These are phyloP conservation scores for Esteya vermicola DNA, from an alignment of 2,329 filamentous ascomycete species.

Conservation along the genomic window DNA sequence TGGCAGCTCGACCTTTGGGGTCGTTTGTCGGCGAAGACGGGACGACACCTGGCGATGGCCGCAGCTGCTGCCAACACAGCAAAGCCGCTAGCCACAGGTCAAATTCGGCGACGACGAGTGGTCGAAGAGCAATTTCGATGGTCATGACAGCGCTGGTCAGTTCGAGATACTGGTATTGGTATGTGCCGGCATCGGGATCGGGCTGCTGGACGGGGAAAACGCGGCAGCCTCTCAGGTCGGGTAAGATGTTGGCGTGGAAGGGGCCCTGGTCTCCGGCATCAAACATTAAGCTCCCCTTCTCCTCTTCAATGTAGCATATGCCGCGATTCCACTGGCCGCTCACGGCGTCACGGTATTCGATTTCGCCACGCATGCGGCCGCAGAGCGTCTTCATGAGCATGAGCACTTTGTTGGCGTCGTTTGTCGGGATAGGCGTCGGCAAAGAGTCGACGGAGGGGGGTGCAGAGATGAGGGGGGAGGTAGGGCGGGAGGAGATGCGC, in stretches of 20 bases:
- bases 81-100: slow-evolving; percentile 71
- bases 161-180: slow-evolving; percentile 39
- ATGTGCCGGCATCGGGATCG: too few species aligned
- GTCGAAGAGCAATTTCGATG: slow-evolving; percentile 50
- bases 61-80: slow-evolving; percentile 67
- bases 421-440: slow-evolving; percentile 43
- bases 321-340: slow-evolving; percentile 52
- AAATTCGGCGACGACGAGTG: slow-evolving; percentile 49
- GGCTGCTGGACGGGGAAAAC: slow-evolving; percentile 41
- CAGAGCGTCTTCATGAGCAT: slow-evolving; percentile 64
- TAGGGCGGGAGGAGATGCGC: slow-evolving; percentile 39
- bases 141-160: slow-evolving; percentile 38
- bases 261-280: slow-evolving; percentile 53
- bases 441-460: slow-evolving; percentile 46
- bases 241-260: slow-evolving; percentile 53
- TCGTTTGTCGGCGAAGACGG: slow-evolving; percentile 24
- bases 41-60: slow-evolving; percentile 24
- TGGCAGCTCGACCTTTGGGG: slow-evolving; percentile 19
- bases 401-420: slow-evolving; percentile 58
- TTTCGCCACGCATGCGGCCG: slow-evolving; percentile 65
- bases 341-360: slow-evolving; percentile 54
- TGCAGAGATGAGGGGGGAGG: slow-evolving; percentile 38
- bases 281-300: slow-evolving; percentile 60
- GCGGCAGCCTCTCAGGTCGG: slow-evolving; percentile 60
- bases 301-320: slow-evolving; percentile 66